These are phyloP conservation scores for Botrytis hyacinthi DNA, from an alignment of 2,329 filamentous ascomycete genomes.

Conservation along the genomic window DNA sequence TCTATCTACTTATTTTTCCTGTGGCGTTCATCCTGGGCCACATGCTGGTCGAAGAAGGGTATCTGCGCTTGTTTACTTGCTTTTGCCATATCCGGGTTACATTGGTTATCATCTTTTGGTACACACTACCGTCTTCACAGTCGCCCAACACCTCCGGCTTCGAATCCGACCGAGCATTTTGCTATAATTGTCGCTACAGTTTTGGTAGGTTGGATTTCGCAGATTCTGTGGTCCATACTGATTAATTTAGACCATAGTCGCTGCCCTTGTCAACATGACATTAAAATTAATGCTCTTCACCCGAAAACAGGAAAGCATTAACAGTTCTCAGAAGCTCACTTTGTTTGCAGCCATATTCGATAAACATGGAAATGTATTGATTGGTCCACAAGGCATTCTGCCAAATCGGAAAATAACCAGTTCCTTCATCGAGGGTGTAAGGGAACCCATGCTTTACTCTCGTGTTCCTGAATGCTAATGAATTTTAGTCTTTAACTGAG, in stretches of 20 bases:
- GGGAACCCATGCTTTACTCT: slow-evolving; percentile 21
- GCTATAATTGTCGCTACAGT: slow-evolving; percentile 32
- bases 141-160: slow-evolving; percentile 38
- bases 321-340: slow-evolving; percentile 52
- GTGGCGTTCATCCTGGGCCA: slow-evolving; percentile 72
- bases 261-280: slow-evolving; percentile 57
- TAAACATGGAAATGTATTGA: slow-evolving; percentile 61
- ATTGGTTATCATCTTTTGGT: slow-evolving; percentile 74
- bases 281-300: slow-evolving; percentile 51
- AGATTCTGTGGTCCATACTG: not conserved
- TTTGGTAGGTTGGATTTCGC: slow-evolving; percentile 20
- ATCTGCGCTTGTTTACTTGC: slow-evolving; percentile 67
- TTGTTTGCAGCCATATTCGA: slow-evolving; percentile 66
- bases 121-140: slow-evolving; percentile 62
- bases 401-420: slow-evolving; percentile 77
- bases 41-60: slow-evolving; percentile 71
- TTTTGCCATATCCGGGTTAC: slow-evolving; percentile 78
- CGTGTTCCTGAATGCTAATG: not conserved
- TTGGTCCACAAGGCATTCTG: slow-evolving; percentile 66
- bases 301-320: slow-evolving; percentile 26
- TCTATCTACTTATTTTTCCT: slow-evolving; percentile 76
- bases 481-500: slow-evolving; percentile 59
- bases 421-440: slow-evolving; percentile 65
- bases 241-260: slow-evolving; percentile 53
- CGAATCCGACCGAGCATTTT: slow-evolving; percentile 17